Percentiles rank a stretch among this genome's conserved stretches.
Evolutionary conservation across 2,329 filamentous ascomycete species (phyloP).

Genomic region (Neobulgaria alba): DNA sequence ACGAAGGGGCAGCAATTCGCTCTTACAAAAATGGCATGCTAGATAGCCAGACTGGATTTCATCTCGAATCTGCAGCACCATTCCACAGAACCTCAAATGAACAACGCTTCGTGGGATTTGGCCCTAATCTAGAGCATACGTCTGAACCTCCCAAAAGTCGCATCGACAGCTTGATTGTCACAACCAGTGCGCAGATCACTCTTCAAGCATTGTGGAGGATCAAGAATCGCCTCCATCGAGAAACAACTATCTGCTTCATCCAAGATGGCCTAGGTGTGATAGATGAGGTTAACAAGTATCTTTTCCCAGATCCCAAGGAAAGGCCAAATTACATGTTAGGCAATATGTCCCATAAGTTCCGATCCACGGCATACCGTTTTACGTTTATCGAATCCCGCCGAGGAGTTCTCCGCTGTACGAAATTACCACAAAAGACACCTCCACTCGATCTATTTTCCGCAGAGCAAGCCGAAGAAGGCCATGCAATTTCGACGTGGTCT

Average conservation of each 20-base stretch:
- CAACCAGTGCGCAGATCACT: constrained; percentile 52
- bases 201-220: constrained; percentile 49
- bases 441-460: constrained; percentile 2
- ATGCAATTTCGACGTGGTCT: constrained; percentile 30
- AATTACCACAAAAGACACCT: constrained; percentile 12
- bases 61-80: constrained; percentile 21
- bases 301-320: constrained; percentile 58
- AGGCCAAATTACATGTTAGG: constrained; percentile 64
- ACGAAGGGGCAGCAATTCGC: constrained; percentile 36
- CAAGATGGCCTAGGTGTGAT: constrained; percentile 77
- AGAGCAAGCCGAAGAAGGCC: neutral
- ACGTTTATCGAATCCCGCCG: constrained; percentile 32
- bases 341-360: constrained; percentile 31
- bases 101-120: constrained; percentile 21
- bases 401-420: constrained; percentile 31
- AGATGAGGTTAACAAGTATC: constrained; percentile 62
- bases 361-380: constrained; percentile 31
- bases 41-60: constrained; percentile 28
- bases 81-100: constrained; percentile 7
- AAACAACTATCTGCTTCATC: constrained; percentile 67
- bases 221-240: constrained; percentile 54
- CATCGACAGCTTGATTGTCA: constrained; percentile 66
- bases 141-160: constrained; percentile 23
- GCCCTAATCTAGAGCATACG: constrained; percentile 13
- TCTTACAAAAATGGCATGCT: constrained; percentile 37